Base-by-base conservation (phyloP, 345 rosid species). In the Aethionema arabicum region DNA sequence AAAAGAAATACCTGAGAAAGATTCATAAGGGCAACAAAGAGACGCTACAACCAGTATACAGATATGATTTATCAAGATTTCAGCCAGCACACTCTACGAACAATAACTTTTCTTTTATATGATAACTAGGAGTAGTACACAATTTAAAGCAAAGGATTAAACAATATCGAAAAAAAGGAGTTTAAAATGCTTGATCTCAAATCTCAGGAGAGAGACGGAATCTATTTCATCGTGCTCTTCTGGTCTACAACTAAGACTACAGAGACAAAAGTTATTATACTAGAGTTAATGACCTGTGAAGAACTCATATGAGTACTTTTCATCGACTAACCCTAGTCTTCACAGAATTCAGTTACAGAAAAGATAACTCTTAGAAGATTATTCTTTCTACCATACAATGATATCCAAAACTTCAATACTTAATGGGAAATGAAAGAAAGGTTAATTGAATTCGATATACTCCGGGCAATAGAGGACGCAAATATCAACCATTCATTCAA, bases 271-370 rank as follows among this genome's bases (percentile, higher is more conserved):
- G 41, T 38, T 42, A 37, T 5, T 29, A 48, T 32, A 51, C 46
- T 41, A 67, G 30, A 50, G 65, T 37, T 10, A 58, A 52, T 40
- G 30, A 44, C 51, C 39, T 32, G 14, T 45, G 16, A 14, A 8
- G n/a, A 65, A 33, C 35, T 44, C 33, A 64, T 27, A 43, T 3
- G 30, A 54, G 53, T 5, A 40, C 21, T 38, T 32, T 50, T 42
- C 29, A 1, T 16, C 16, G 27, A 59, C 53, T 11, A 61, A 52
- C 61, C 56, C 68, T 69, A 54, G 47, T 46, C n/a, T 31, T 53
- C 42, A 44, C 33, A n/a, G 21, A 39, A 44, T 32, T 46, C 47
- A 53, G 12, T 14, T 4, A 29, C 1, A 15, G 12, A 67, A 51
- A 49, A 27, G 30, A 42, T 50, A 21, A 32, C 35, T 21, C 27